Evolutionary conservation across 2,329 filamentous ascomycete species (phyloP).

Genomic region (Gyromitra esculenta): DNA sequence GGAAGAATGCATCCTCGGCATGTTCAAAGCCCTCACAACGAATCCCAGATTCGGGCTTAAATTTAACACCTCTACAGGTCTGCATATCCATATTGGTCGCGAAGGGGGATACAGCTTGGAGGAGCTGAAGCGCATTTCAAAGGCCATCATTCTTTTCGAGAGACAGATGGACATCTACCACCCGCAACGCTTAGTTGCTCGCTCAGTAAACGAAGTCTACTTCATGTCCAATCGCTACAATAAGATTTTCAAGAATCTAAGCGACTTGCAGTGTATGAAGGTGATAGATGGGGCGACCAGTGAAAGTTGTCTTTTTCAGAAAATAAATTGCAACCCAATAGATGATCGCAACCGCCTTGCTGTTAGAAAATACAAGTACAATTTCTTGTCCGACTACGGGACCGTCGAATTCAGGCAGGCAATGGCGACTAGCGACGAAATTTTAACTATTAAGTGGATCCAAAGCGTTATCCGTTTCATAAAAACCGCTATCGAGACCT

Average conservation of each 20-base stretch:
- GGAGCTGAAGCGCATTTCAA: slow-evolving; percentile 24
- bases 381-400: not conserved
- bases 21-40: not conserved
- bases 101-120: slow-evolving; percentile 17
- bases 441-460: slow-evolving; percentile 7
- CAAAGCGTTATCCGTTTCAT: not conserved
- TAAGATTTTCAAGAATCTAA: not conserved
- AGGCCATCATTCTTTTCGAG: slow-evolving; percentile 34
- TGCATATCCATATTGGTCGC: slow-evolving; percentile 16
- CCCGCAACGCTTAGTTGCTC: not conserved
- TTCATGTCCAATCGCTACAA: slow-evolving; percentile 5
- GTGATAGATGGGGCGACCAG: not conserved
- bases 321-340: not conserved
- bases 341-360: too few relatives aligned
- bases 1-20: not conserved
- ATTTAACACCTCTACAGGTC: slow-evolving; percentile 5
- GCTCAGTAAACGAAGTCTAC: not conserved
- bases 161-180: slow-evolving; percentile 6
- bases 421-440: not conserved
- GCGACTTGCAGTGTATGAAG: not conserved
- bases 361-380: slow-evolving; percentile 15
- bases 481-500: not conserved
- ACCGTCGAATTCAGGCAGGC: slow-evolving; percentile 39
- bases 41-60: not conserved
- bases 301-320: not conserved